Percentiles rank a stretch among this genome's conserved stretches.
Evolutionary conservation across 345 rosid species (phyloP).

Genomic region (Eucalyptus cloeziana): DNA sequence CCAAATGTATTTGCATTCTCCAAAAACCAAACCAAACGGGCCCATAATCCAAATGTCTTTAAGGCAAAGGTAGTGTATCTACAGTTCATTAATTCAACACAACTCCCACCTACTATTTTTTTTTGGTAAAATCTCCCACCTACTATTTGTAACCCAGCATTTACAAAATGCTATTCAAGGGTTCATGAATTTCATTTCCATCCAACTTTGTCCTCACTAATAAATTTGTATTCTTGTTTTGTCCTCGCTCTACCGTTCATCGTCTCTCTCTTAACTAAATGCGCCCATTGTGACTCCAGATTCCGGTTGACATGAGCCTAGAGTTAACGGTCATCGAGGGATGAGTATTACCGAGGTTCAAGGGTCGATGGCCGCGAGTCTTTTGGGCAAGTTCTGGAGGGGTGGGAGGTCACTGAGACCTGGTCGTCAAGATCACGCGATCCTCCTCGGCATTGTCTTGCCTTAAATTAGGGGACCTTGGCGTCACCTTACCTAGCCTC

Average conservation of each 20-base stretch:
- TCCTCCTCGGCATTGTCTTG: neutral
- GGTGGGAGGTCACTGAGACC: too few species aligned
- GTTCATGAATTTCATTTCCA: neutral
- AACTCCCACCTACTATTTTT: neutral
- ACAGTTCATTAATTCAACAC: neutral
- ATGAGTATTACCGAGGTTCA: neutral
- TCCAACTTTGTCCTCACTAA: neutral
- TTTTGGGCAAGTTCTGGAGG: neutral
- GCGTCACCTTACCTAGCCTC: neutral
- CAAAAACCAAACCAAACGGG: too few species aligned
- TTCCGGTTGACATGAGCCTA: too few species aligned
- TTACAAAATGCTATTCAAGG: neutral
- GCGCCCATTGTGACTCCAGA: neutral
- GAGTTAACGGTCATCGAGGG: too few species aligned
- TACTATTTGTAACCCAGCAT: neutral
- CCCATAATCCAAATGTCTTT: neutral
- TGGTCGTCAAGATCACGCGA: too few species aligned
- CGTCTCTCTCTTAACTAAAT: neutral
- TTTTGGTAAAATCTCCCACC: too few species aligned
- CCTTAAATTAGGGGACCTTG: neutral
- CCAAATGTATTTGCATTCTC: too few species aligned
- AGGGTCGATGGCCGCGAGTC: neutral
- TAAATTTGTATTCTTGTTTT: neutral
- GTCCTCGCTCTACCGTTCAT: neutral
- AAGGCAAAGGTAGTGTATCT: fast-evolving